These are phyloP conservation scores for Epichloe sp. DNA, from an alignment of 2,329 filamentous ascomycete genomes.

Conservation along the genomic window DNA sequence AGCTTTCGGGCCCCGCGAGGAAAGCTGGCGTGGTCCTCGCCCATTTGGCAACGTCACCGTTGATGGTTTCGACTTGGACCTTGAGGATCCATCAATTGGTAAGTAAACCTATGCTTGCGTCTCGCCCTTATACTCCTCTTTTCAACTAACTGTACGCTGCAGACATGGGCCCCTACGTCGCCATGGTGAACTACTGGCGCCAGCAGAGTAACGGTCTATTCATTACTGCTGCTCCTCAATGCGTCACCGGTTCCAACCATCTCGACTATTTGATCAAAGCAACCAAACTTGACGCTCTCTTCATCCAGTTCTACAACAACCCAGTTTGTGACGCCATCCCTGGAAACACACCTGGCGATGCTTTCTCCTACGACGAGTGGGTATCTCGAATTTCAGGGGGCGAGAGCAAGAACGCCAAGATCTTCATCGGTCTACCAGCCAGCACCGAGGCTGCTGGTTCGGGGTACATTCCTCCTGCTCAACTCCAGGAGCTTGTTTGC, in stretches of 20 bases:
- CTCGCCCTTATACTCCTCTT: too few species aligned
- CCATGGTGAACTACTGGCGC: constrained; percentile 25
- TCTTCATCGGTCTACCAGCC: constrained; percentile 32
- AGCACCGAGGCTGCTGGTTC: constrained; percentile 14
- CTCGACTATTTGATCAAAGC: constrained; percentile 26
- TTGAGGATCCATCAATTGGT: constrained; percentile 21
- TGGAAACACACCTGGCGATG: constrained; percentile 15
- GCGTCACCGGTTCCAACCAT: constrained; percentile 19
- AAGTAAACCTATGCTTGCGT: constrained; percentile 5
- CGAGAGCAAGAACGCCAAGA: constrained; percentile 27
- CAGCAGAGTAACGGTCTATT: constrained; percentile 17
- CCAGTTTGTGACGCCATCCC: constrained; percentile 22
- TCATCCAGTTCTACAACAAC: constrained; percentile 39
- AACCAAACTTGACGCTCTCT: constrained; percentile 28
- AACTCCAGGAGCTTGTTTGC: constrained; percentile 26
- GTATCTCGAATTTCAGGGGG: constrained; percentile 20
- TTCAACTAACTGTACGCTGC: too few species aligned
- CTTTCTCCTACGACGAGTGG: constrained; percentile 33
- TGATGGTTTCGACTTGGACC: constrained; percentile 31
- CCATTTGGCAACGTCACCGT: constrained; percentile 25
- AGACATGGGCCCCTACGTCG: constrained; percentile 24
- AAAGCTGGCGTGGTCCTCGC: constrained; percentile 20
- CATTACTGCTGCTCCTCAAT: constrained; percentile 34
- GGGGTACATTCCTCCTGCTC: constrained; percentile 22
- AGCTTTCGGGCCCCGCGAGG: constrained; percentile 24